These are phyloP conservation scores for Sporothrix euskadiensis DNA, from an alignment of 2,329 filamentous ascomycete genomes.

Conservation along the genomic window DNA sequence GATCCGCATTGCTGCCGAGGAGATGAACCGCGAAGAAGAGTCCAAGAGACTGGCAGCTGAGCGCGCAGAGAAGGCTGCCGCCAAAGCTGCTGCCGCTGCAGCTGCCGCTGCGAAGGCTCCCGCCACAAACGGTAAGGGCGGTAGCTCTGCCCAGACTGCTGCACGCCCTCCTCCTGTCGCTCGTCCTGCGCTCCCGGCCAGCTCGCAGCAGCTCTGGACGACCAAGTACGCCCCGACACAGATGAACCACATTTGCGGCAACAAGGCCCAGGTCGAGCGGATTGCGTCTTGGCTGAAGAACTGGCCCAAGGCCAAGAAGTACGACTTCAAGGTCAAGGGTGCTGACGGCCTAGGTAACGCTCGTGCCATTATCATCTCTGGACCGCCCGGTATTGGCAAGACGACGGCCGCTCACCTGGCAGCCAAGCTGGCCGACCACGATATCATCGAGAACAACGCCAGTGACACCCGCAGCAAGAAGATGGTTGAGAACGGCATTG, in stretches of 20 bases:
- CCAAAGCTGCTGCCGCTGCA: slow-evolving; percentile 52
- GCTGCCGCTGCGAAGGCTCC: slow-evolving; percentile 39
- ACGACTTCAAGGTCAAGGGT: slow-evolving; percentile 78
- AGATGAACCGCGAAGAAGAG: slow-evolving; percentile 83
- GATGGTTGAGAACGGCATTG: slow-evolving; percentile 83
- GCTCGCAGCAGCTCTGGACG: slow-evolving; percentile 72
- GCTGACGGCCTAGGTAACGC: slow-evolving; percentile 80
- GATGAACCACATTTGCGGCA: slow-evolving; percentile 88
- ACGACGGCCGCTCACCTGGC: slow-evolving; percentile 95
- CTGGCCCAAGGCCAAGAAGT: slow-evolving; percentile 77
- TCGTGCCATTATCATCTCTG: slow-evolving; percentile 91
- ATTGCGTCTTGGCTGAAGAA: slow-evolving; percentile 83
- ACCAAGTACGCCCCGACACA: slow-evolving; percentile 90
- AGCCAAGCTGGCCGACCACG: slow-evolving; percentile 88
- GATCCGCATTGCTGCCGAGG: slow-evolving; percentile 73
- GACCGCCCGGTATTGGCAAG: slow-evolving; percentile 94
- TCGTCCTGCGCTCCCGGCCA: slow-evolving; percentile 45
- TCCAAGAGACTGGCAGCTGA: slow-evolving; percentile 53
- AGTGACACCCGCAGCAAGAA: slow-evolving; percentile 97
- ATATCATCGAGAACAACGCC: slow-evolving; percentile 91
- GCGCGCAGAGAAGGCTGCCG: slow-evolving; percentile 55
- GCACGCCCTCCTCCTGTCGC: slow-evolving; percentile 36
- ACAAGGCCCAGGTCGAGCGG: slow-evolving; percentile 86
- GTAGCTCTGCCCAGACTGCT: background rate
- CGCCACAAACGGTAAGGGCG: slow-evolving; percentile 1